phyloP scores from a whole-genome alignment of 495 filamentous ascomycete genomes.

The Terfezia boudieri region DNA sequence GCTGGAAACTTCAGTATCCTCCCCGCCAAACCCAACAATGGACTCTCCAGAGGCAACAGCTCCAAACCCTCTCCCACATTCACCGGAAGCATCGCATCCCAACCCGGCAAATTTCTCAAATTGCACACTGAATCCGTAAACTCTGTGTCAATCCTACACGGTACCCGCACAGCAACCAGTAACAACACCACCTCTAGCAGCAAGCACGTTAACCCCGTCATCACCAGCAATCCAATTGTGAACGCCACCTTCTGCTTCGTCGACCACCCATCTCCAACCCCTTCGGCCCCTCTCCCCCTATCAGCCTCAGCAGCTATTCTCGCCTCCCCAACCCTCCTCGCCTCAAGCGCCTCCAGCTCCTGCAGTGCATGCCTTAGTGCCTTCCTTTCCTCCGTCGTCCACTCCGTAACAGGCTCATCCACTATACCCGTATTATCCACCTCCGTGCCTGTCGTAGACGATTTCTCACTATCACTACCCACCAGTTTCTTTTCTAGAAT shows the following conservation, averaged over 20 bases:
- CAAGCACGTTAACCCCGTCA: conserved; percentile 8
- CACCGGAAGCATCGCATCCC: not conserved
- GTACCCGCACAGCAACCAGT: conserved; percentile 3
- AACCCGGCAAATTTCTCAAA: not conserved
- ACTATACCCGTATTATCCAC: conserved; percentile 2
- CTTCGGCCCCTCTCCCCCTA: not conserved
- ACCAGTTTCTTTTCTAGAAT: conserved; percentile 12
- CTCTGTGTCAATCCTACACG: not conserved
- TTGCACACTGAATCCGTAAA: not conserved
- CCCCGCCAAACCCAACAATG: not conserved
- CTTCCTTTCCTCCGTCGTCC: conserved; percentile 7
- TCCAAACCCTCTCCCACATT: not conserved
- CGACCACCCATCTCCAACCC: not conserved
- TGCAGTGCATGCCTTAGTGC: conserved; percentile 1
- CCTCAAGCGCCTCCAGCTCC: not conserved
- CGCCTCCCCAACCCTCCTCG: not conserved
- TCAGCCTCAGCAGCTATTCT: not conserved
- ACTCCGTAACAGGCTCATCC: conserved; percentile 9
- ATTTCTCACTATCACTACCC: conserved; percentile 2
- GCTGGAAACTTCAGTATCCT: not conserved
- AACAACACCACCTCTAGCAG: conserved; percentile 14
- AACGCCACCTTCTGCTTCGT: conserved; percentile 1
- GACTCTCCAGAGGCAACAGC: not conserved
- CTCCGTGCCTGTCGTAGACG: conserved; percentile 5
- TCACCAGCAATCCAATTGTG: conserved; percentile 2